These are phyloP conservation scores for Macrophomina pseudophaseolina DNA, from an alignment of 2,329 filamentous ascomycete species.

Conservation along the genomic window DNA sequence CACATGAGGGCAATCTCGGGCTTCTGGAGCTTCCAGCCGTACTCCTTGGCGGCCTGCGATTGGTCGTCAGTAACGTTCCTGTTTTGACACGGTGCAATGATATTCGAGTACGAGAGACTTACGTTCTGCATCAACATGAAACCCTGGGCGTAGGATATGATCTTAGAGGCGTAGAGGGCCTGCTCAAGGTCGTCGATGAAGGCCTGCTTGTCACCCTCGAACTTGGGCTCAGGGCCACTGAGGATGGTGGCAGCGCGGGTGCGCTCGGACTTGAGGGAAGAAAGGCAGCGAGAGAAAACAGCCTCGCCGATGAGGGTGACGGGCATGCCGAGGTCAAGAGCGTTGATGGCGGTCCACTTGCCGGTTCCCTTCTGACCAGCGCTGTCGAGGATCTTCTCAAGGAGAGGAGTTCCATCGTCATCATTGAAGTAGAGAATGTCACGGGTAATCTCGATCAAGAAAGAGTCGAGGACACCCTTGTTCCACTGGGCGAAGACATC, in stretches of 20 bases:
- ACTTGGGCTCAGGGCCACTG: conserved; percentile 75
- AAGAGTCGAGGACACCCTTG: conserved; percentile 94
- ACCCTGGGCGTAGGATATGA: conserved; percentile 98
- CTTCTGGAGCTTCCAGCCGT: conserved; percentile 99
- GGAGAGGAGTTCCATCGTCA: conserved; percentile 84
- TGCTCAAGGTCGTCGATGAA: conserved; percentile 98
- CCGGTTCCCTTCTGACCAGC: conserved; percentile 99
- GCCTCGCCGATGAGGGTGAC: conserved; percentile 98
- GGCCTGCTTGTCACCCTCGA: conserved; percentile 87
- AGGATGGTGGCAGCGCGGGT: conserved; percentile 79
- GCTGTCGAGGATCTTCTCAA: conserved; percentile 99
- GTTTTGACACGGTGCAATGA: conserved; percentile 23
- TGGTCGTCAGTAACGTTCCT: conserved; percentile 32
- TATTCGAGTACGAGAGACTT: conserved; percentile 43
- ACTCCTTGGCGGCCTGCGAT: conserved; percentile 85
- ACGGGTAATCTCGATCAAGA: conserved; percentile 98
- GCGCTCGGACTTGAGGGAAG: conserved; percentile 93
- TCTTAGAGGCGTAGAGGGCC: conserved; percentile 98
- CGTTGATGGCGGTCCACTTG: conserved; percentile 99
- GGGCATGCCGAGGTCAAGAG: conserved; percentile 96
- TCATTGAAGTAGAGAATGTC: conserved; percentile 99
- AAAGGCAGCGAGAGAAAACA: conserved; percentile 93
- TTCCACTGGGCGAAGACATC: conserved; percentile 97
- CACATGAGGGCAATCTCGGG: conserved; percentile 99
- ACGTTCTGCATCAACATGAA: conserved; percentile 99